phyloP scores from a whole-genome alignment of 2,329 filamentous ascomycete genomes.

The Lizonia empirigonia region DNA sequence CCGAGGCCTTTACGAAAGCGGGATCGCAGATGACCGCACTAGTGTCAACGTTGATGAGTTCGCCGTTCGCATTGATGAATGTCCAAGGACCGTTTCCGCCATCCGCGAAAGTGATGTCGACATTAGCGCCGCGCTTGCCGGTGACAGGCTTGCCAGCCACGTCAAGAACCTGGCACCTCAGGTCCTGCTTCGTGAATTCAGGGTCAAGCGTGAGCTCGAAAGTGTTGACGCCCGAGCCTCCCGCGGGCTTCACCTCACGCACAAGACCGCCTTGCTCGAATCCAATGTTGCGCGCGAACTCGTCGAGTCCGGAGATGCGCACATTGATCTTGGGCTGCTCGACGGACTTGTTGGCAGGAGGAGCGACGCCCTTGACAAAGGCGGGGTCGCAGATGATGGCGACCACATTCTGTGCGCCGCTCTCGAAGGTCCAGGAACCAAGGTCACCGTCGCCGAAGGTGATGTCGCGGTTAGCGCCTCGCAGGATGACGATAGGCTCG shows the following conservation, averaged over 20 bases:
- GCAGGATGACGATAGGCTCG: conserved; percentile 13
- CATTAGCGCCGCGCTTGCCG: conserved; percentile 18
- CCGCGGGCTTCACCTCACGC: conserved; percentile 1
- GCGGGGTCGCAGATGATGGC: conserved; percentile 14
- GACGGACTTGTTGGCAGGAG: neutral
- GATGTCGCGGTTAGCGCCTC: conserved; percentile 17
- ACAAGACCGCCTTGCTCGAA: conserved; percentile 12
- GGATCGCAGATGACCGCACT: conserved; percentile 25
- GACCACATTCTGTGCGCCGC: neutral
- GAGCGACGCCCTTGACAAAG: conserved; percentile 5
- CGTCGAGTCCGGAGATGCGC: conserved; percentile 11
- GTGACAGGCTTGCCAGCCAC: conserved; percentile 13
- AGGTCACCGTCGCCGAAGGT: conserved; percentile 18
- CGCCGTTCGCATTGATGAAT: conserved; percentile 10
- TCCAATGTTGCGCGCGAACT: conserved; percentile 9
- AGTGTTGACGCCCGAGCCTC: conserved; percentile 7
- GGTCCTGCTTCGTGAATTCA: conserved; percentile 10
- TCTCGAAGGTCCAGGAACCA: conserved; percentile 10
- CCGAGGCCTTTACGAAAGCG: conserved; percentile 13
- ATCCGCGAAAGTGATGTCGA: conserved; percentile 25
- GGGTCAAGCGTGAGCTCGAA: conserved; percentile 19
- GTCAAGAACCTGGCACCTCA: conserved; percentile 25
- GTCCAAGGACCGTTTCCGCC: conserved; percentile 20
- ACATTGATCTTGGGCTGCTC: conserved; percentile 3
- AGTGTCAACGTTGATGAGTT: conserved; percentile 11